Evolutionary conservation across 1,139 yeast genomes (phyloP), one percentile per base, ranked within the genome.

Genomic region (Diutina catenulata): DNA sequence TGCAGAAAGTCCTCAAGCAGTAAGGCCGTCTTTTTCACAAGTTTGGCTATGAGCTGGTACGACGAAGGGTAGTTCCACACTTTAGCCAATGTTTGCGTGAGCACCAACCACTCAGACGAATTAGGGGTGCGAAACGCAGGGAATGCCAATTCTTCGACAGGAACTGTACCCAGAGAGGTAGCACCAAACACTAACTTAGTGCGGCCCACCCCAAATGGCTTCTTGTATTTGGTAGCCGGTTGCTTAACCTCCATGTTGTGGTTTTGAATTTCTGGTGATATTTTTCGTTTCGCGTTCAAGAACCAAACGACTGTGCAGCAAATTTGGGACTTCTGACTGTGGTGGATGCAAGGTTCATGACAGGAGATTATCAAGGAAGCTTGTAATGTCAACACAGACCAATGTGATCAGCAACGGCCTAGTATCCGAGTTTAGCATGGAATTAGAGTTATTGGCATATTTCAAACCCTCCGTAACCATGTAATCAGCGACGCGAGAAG

Each of bases 41-140:
- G 32, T 41, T 49, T 50, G 13, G 47, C 44, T 13, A 66, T 54
- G 15, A 67, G 45, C 43, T 67, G 73, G 42, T 65, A 65, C 4
- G 70, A 60, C 2, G 71, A 65, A 2, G 71, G 70, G 41, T 50
- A 66, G 41, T 59, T 60, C 64, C 68, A 65, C 3, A 56, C 41
- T n/a, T 28, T 31, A 4, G 66, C 59, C 40, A 67, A 48, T 41
- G 63, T 58, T 38, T 56, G 56, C 3, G 61, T 38, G 32, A 66
- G 49, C 2, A 61, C 62, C 37, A 49, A 52, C 23, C 51, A 40
- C n/a, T 39, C 21, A 14, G 11, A 27, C 27, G 39, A 45, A 46
- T 13, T 16, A 19, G 23, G 49, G 43, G 9, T 36, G 27, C 11
- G 27, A 14, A 15, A n/a, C 9, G 25, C 24, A 2, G 10, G 9